These are phyloP conservation scores for Baorangia bicolor DNA, from an alignment of 768 basidiomycete genomes.

Conservation along the genomic window DNA sequence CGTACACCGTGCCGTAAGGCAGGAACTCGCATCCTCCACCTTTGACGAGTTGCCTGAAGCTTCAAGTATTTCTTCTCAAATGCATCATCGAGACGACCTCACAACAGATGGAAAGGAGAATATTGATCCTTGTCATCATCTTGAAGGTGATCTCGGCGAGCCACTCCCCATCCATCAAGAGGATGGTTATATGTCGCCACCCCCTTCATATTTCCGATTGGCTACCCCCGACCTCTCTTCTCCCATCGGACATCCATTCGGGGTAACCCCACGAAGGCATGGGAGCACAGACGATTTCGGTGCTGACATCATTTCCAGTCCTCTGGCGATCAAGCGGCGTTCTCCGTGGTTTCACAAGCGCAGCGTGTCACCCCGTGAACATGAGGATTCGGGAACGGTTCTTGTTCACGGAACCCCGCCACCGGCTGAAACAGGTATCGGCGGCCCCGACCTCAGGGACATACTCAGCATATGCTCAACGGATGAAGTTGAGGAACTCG, in stretches of 20 bases:
- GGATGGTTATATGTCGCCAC: conserved; percentile 81
- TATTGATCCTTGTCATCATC: conserved; percentile 37
- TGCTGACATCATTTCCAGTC: conserved; percentile 44
- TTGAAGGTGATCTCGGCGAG: conserved; percentile 42
- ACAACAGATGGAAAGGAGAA: conserved; percentile 38
- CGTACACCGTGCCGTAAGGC: conserved; percentile 15
- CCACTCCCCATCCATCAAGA: conserved; percentile 58
- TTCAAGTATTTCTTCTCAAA: conserved; percentile 29
- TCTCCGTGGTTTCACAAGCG: conserved; percentile 11
- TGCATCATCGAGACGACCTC: conserved; percentile 45
- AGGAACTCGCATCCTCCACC: conserved; percentile 1
- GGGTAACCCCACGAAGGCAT: conserved; percentile 9
- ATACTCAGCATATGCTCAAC: conserved; percentile 42
- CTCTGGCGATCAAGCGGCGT: conserved; percentile 23
- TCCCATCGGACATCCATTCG: conserved; percentile 42
- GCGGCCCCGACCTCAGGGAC: conserved; percentile 46
- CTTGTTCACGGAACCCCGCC: conserved; percentile 35
- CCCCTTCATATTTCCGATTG: conserved; percentile 46
- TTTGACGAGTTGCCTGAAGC: conserved; percentile 23
- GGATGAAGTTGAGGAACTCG: conserved; percentile 45
- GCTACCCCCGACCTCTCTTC: conserved; percentile 67
- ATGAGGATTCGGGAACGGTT: conserved; percentile 7
- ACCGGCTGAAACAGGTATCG: conserved; percentile 12
- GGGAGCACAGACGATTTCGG: conserved; percentile 43
- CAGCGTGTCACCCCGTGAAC: neutral